Base-by-base conservation (phyloP, 73 alveolate genomes). In the Paramecium primaurelia region DNA sequence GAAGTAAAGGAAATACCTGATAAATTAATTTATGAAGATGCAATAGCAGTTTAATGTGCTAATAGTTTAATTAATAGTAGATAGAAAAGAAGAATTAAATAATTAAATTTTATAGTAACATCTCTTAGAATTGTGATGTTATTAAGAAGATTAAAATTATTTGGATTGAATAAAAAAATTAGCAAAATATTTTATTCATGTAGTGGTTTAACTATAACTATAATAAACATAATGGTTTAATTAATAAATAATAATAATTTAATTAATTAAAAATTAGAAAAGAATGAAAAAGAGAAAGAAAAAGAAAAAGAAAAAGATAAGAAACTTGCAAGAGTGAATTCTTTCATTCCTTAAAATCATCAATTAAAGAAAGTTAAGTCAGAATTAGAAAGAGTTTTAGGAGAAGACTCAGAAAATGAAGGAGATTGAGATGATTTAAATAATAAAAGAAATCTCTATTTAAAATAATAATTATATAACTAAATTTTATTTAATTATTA, bases 91-190 rank as follows among this genome's bases (percentile, higher is more conserved):
- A 80, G 91, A 80, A 42, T 32, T 12, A 80, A 80, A 49, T 36
- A 80, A 18, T 20, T 80, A 8, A 80, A 80, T 80, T 80, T 80
- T 28, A 42, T 80, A n/a, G 75, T 49, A 1, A 45, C 91, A 42
- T 32, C 38, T 8, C 16, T 80, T 11, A 34, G 91, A 80, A 80
- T 80, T 6, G 32, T 80, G 22, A 80, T 80, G 91, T 49, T 80
- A 8, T 44, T 80, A 6, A 80, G 91, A 80, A 42, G 91, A 45
- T 49, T 80, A 45, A 80, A 80, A 80, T 45, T 80, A 18, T 80
- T 80, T 26, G 75, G 75, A 22, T 45, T 80, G 30, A 42, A 80
- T 80, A 40, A 28, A 45, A 32, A 80, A 14, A 80, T 80, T 8
- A 80, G 91, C 73, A 42, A 49, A 45, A 80, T 80, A 42, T 45